phyloP scores from a whole-genome alignment of 148 eudicot genomes.

The Hydrangea macrophylla region DNA sequence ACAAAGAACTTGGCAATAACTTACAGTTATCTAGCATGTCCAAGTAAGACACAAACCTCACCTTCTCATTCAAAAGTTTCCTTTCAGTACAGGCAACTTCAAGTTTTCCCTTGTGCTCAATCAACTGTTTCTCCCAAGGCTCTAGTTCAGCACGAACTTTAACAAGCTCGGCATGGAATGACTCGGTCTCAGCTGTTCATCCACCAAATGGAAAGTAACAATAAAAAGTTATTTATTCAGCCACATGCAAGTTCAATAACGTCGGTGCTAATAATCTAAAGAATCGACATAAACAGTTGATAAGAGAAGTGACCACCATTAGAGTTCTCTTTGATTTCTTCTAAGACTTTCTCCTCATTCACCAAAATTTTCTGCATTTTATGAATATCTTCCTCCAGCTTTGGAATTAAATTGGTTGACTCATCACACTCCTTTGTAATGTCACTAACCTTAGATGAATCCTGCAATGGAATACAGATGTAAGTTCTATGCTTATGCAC shows the following conservation, averaged over 20 bases:
- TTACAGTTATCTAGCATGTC: neutral
- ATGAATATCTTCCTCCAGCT: conserved; percentile 72
- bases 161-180: conserved; percentile 57
- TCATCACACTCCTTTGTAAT: conserved; percentile 57
- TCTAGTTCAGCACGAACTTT: conserved; percentile 81
- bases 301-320: conserved; percentile 49
- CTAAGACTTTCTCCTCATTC: conserved; percentile 76
- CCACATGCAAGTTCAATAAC: conserved; percentile 3
- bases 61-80: conserved; percentile 84
- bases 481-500: conserved; percentile 17
- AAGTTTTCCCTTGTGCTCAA: conserved; percentile 89
- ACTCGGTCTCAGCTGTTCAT: conserved; percentile 79
- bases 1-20: neutral
- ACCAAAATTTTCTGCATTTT: conserved; percentile 59
- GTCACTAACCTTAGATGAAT: conserved; percentile 59
- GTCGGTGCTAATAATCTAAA: neutral
- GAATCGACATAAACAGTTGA: neutral
- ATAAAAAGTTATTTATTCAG: conserved; percentile 2
- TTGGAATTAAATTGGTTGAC: conserved; percentile 63
- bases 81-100: conserved; percentile 80
- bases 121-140: conserved; percentile 93
- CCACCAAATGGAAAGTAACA: conserved; percentile 9
- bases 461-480: conserved; percentile 38
- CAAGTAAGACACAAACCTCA: conserved; percentile 19
- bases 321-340: conserved; percentile 67